A percentile compares a stretch with the other conserved stretches of the same genome.
Conservation (phyloP, 371 early-diverging fungal species). For the Blastocladiella emersonii region DNA sequence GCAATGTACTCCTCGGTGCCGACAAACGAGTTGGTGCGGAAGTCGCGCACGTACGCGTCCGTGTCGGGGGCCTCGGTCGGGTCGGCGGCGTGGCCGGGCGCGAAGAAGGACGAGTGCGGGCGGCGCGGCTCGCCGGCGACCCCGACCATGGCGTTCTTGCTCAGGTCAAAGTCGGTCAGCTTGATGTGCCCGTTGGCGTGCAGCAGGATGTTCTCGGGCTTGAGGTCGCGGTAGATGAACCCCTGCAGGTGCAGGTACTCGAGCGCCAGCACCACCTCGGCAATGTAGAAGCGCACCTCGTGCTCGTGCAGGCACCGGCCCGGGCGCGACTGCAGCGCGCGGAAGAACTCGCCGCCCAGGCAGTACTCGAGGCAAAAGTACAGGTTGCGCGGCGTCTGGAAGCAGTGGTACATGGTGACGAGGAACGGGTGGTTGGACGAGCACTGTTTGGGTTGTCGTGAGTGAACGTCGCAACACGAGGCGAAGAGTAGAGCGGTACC, state of each 20-base stretch:
- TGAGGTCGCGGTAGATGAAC: conserved; percentile 95
- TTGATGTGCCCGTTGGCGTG: conserved; percentile 91
- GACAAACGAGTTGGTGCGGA: conserved; percentile 90
- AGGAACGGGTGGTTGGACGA: conserved; percentile 89
- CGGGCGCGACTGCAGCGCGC: conserved; percentile 66
- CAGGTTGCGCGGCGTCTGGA: conserved; percentile 85
- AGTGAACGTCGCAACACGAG: no score
- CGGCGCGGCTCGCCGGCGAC: no score
- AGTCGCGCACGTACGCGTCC: conserved; percentile 61
- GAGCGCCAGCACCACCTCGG: conserved; percentile 84
- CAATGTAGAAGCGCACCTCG: conserved; percentile 91
- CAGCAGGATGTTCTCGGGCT: conserved; percentile 85
- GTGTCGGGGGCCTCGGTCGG: conserved; percentile 46
- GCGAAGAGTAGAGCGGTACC: conserved; percentile 28
- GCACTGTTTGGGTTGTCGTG: no score
- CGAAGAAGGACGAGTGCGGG: conserved; percentile 4
- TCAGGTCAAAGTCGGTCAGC: conserved; percentile 92
- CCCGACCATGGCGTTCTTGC: conserved; percentile 75
- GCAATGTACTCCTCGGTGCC: conserved; percentile 97
- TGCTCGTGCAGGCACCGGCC: conserved; percentile 73
- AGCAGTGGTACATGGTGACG: conserved; percentile 89
- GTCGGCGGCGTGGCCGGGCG: conserved; percentile 10
- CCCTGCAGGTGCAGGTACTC: conserved; percentile 95
- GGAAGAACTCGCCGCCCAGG: conserved; percentile 95
- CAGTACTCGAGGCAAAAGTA: conserved; percentile 98